Evolutionary conservation across 2,329 filamentous ascomycete species (phyloP), one percentile per base, ranked within the genome.

Genomic region (Fusarium setosum): DNA sequence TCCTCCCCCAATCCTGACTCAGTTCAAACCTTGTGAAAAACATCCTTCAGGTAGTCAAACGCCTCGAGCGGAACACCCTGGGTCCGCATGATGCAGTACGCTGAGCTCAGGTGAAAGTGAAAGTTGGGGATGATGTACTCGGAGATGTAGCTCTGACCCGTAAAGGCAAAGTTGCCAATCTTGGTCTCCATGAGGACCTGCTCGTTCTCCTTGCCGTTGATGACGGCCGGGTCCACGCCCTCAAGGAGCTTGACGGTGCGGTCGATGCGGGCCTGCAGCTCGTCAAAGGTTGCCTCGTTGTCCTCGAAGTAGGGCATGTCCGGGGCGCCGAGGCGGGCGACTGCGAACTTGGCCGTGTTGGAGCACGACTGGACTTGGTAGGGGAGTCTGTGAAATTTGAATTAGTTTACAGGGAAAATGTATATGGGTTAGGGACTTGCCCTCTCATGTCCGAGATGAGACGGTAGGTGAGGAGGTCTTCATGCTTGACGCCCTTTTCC

Each of bases 41-140:
- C 71, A 59, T 70, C 71, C 42, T 69, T 65, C 24, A 88, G 66
- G 65, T 80, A 90, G 68, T 90, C 86, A 31, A 69, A 44, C 75
- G 89, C 89, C 3, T 86, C 86, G 13, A 90, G n/a, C 0, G 81
- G 81, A 23, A 90, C 84, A 0, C 87, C 87, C 73, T 84, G 80
- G 44, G 79, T 79, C 40, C 88, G 77, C 69, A 90, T 71, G 50
- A 90, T 84, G 3, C 75, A 79, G 73, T 90, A 90, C 10, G 85
- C 82, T 13, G 81, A 86, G 11, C 78, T 80, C 11, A 85, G 58
- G 65, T 90, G 88, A 65, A 90, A 90, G 74, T 82, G 89, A 66
- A 89, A 83, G 69, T 90, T 89, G 4, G 87, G 85, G 21, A 88
- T 70, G 3, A 75, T 79, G 71, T 80, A 83, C 5, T 74, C 71